Conservation (phyloP, 2,329 filamentous ascomycete genomes). For the Aspergillus sp. region DNA sequence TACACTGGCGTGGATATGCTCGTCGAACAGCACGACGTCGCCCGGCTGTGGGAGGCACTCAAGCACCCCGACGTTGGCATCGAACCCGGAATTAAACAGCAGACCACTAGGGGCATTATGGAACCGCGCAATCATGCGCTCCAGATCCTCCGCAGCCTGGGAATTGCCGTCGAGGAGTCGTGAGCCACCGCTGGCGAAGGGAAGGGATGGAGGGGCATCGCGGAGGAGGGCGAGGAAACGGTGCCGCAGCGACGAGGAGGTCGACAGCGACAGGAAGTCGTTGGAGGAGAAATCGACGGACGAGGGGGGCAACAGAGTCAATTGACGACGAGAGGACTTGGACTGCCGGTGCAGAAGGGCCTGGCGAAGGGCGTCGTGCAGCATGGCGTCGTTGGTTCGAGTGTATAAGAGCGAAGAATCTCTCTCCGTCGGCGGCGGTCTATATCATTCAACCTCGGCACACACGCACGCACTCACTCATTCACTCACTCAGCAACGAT, state of each 20-base stretch:
- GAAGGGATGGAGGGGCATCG: constrained; percentile 26
- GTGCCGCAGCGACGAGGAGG: constrained; percentile 39
- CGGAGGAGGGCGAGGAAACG: constrained; percentile 43
- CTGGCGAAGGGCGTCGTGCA: constrained; percentile 23
- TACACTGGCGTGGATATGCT: constrained; percentile 67
- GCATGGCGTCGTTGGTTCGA: neutral
- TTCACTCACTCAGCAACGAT: neutral
- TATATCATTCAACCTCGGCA: no score
- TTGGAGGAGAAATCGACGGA: constrained; percentile 56
- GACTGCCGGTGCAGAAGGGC: constrained; percentile 33
- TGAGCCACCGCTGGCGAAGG: constrained; percentile 51
- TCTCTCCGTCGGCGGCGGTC: neutral
- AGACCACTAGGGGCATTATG: constrained; percentile 51
- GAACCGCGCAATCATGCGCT: constrained; percentile 51
- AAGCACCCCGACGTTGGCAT: constrained; percentile 59
- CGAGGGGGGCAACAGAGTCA: constrained; percentile 38
- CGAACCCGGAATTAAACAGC: constrained; percentile 58
- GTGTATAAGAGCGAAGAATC: neutral
- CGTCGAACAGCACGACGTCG: constrained; percentile 63
- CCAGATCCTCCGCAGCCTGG: constrained; percentile 50
- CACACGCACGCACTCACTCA: neutral
- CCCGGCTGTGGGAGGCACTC: constrained; percentile 51
- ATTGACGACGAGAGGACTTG: constrained; percentile 38
- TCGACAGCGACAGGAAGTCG: constrained; percentile 55
- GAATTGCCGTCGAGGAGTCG: constrained; percentile 60